A percentile compares a stretch with the other conserved stretches of the same genome.
Evolutionary conservation across 805 yeast species (phyloP).

Genomic region (Zygosaccharomyces pseudorouxii): DNA sequence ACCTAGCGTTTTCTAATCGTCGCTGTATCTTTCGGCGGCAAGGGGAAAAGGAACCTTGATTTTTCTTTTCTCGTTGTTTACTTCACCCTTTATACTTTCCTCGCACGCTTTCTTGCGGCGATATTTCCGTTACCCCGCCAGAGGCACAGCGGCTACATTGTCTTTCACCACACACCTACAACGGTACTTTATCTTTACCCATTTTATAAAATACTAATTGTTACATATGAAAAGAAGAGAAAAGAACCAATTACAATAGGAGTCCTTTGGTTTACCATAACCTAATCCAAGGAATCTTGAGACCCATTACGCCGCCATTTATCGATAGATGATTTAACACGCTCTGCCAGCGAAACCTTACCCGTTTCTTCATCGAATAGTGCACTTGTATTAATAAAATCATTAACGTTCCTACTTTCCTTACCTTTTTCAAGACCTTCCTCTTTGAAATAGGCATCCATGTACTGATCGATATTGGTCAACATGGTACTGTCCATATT

Average conservation of each 20-base stretch:
- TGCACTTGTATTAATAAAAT: slow-evolving; percentile 18
- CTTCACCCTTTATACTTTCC: not conserved
- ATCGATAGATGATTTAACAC: slow-evolving; percentile 2
- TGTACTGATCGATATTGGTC: slow-evolving; percentile 19
- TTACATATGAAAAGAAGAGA: too few relatives aligned
- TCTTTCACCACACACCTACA: too few relatives aligned
- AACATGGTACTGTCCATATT: slow-evolving; percentile 19
- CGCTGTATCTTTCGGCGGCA: not conserved
- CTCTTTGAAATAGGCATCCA: slow-evolving; percentile 20
- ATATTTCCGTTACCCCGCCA: not conserved
- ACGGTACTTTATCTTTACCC: too few relatives aligned
- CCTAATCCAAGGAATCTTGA: slow-evolving; percentile 3
- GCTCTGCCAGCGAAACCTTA: slow-evolving; percentile 1
- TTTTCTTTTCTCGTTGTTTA: not conserved
- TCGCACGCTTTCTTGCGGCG: not conserved
- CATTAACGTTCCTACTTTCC: slow-evolving; percentile 16
- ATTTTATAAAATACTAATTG: too few relatives aligned
- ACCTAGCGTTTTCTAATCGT: not conserved
- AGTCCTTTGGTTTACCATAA: not conserved
- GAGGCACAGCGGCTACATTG: not conserved
- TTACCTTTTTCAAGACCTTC: slow-evolving; percentile 7
- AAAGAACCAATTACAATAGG: not conserved
- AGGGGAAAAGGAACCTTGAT: too few relatives aligned
- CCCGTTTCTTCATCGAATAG: slow-evolving; percentile 11
- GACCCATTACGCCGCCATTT: slow-evolving; percentile 6